phyloP scores from a whole-genome alignment of 75 land plant genomes.

The Selaginella tamariscina region DNA sequence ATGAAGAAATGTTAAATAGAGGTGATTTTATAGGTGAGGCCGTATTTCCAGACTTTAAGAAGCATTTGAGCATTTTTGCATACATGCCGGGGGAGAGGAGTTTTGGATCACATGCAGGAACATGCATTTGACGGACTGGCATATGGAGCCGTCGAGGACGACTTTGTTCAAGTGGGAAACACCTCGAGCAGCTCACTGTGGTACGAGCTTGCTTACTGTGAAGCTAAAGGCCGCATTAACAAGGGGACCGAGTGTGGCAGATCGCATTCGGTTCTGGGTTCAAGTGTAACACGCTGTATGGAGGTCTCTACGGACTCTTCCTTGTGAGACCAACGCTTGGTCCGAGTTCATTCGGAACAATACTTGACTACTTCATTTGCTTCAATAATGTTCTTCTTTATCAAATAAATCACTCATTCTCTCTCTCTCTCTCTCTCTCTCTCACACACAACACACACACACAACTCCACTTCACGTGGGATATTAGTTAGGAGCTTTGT shows the following conservation, averaged over 20 bases:
- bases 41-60: slow-evolving; percentile 26
- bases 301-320: no score
- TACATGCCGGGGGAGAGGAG: slow-evolving; percentile 31
- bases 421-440: no score
- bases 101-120: slow-evolving; percentile 18
- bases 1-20: no score
- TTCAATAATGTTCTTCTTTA: no score
- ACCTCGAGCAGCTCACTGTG: not conserved
- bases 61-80: slow-evolving; percentile 26
- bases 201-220: slow-evolving; percentile 5
- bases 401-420: no score
- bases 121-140: slow-evolving; percentile 2
- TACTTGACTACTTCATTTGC: no score
- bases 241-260: not conserved
- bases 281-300: not conserved
- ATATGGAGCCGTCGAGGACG: slow-evolving; percentile 27
- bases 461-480: no score
- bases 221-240: not conserved
- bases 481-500: no score
- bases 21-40: no score
- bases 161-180: slow-evolving; percentile 7
- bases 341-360: no score
- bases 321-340: no score
- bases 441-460: no score
- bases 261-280: not conserved